These are phyloP conservation scores for Rhizophagus clarus DNA, from an alignment of 192 early-diverging fungal genomes.

Conservation along the genomic window DNA sequence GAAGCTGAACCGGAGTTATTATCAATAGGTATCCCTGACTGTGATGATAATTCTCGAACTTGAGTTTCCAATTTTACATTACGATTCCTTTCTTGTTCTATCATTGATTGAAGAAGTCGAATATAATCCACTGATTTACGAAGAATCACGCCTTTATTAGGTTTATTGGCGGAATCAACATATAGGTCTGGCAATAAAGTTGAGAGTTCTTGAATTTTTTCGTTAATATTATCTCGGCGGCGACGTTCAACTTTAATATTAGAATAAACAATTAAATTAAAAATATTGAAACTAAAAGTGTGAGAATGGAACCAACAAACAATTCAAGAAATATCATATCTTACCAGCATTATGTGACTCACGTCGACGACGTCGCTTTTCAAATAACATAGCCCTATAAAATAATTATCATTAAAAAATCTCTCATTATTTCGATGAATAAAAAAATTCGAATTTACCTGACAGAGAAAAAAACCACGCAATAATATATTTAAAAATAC, in stretches of 20 bases:
- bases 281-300: background rate
- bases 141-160: conserved; percentile 95
- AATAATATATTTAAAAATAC: background rate
- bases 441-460: background rate
- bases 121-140: conserved; percentile 94
- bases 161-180: conserved; percentile 81
- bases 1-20: background rate
- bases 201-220: conserved; percentile 92
- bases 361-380: conserved; percentile 89
- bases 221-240: conserved; percentile 97
- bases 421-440: background rate
- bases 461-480: background rate
- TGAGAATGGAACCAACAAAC: no score
- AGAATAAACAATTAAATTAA: background rate
- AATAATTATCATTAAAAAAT: background rate
- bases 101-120: conserved; percentile 70
- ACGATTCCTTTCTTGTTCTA: conserved; percentile 64
- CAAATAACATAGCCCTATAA: conserved; percentile 43
- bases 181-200: conserved; percentile 80
- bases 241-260: conserved; percentile 81
- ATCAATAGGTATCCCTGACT: background rate
- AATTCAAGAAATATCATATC: background rate
- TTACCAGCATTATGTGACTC: conserved; percentile 93
- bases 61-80: conserved; percentile 70
- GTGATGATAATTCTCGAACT: background rate